phyloP scores from a whole-genome alignment of 1,284 basidiomycete species.

The Flammula alnicola region DNA sequence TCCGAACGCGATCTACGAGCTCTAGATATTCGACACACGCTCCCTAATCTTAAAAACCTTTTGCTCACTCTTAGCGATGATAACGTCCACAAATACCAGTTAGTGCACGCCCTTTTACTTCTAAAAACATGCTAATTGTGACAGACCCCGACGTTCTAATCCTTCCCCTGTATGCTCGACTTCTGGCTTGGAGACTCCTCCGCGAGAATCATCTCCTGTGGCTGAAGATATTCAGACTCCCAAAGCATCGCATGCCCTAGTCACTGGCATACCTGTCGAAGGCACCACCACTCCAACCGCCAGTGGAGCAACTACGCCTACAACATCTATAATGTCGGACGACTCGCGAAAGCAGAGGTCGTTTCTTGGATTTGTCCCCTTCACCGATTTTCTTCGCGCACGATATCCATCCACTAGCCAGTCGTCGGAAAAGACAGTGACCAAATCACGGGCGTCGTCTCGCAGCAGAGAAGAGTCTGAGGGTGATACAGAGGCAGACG shows the following conservation, averaged over 20 bases:
- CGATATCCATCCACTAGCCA: constrained; percentile 55
- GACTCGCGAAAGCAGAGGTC: constrained; percentile 41
- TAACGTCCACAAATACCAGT: constrained; percentile 54
- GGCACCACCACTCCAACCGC: constrained; percentile 47
- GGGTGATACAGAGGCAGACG: constrained; percentile 27
- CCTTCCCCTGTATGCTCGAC: constrained; percentile 34
- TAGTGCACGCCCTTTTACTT: constrained; percentile 10
- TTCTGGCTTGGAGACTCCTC: constrained; percentile 31
- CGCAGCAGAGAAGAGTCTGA: constrained; percentile 16
- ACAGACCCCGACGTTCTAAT: constrained; percentile 24
- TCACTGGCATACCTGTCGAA: constrained; percentile 30
- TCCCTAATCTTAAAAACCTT: constrained; percentile 95
- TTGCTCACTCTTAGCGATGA: constrained; percentile 84
- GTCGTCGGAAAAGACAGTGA: constrained; percentile 24
- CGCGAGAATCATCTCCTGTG: constrained; percentile 27
- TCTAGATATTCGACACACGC: constrained; percentile 92
- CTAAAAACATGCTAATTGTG: constrained; percentile 5
- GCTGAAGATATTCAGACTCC: constrained; percentile 39
- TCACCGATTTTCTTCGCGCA: constrained; percentile 66
- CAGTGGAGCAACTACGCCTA: constrained; percentile 62
- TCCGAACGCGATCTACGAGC: constrained; percentile 84
- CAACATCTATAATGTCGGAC: constrained; percentile 40
- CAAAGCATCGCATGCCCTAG: constrained; percentile 38
- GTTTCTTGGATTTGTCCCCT: constrained; percentile 61
- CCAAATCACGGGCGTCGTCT: neutral